Conservation (phyloP, 2,329 filamentous ascomycete species). For the Aspergillus glaucus region DNA sequence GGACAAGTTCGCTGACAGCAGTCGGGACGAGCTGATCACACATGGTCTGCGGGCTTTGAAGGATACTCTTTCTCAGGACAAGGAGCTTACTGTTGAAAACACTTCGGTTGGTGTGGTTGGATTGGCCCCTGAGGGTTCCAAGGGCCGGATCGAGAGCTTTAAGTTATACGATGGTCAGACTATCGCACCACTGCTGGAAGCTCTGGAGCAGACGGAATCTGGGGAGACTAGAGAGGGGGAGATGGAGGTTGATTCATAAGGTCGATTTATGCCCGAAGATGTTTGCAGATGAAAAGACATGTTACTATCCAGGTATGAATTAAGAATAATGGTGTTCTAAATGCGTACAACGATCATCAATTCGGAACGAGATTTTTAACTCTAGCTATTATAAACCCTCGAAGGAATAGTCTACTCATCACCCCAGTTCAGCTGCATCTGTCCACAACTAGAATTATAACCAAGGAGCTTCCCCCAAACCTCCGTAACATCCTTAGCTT, state of each 20-base stretch:
- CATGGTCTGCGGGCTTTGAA: conserved; percentile 89
- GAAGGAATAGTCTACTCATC: conserved; percentile 45
- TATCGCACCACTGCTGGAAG: conserved; percentile 78
- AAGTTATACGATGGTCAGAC: conserved; percentile 86
- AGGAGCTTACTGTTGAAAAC: conserved; percentile 95
- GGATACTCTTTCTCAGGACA: conserved; percentile 93
- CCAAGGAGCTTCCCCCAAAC: conserved; percentile 64
- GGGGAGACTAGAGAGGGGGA: conserved; percentile 37
- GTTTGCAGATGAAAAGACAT: conserved; percentile 14
- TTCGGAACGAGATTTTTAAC: not conserved
- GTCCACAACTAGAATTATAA: conserved; percentile 69
- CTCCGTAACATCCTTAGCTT: conserved; percentile 65
- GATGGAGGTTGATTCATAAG: conserved; percentile 54
- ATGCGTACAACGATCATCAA: not conserved
- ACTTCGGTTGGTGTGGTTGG: conserved; percentile 86
- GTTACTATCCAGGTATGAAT: conserved; percentile 2
- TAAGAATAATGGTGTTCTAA: conserved; percentile 1
- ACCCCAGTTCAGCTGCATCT: conserved; percentile 78
- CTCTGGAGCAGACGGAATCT: conserved; percentile 45
- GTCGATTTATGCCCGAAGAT: conserved; percentile 22
- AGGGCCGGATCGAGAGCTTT: conserved; percentile 66
- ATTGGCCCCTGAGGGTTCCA: conserved; percentile 47
- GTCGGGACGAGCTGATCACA: conserved; percentile 77
- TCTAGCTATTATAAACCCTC: not conserved
- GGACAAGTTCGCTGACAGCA: conserved; percentile 70